These are phyloP conservation scores for Acaromyces ingoldii DNA, from an alignment of 1,284 basidiomycete genomes.

Conservation along the genomic window DNA sequence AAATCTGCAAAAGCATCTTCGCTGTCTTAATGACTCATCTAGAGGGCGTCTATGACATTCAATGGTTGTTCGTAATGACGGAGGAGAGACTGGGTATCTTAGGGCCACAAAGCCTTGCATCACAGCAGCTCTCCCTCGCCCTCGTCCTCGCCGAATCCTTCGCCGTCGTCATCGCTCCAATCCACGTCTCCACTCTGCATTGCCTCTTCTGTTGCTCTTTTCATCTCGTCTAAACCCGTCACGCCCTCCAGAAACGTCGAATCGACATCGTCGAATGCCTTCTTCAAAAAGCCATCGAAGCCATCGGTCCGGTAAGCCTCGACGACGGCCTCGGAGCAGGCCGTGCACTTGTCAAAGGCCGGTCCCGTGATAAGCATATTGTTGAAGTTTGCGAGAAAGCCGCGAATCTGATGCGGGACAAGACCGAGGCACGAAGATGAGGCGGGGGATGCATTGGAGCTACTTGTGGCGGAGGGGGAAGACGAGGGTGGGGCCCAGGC, in stretches of 20 bases:
- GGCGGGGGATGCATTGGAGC: background rate
- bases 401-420: conserved; percentile 90
- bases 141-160: background rate
- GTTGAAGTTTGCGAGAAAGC: conserved; percentile 78
- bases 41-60: no score
- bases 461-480: background rate
- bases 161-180: conserved; percentile 7
- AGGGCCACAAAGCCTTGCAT: no score
- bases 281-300: conserved; percentile 66
- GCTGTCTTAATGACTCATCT: no score
- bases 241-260: conserved; percentile 71
- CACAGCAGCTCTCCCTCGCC: conserved; percentile 2
- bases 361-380: conserved; percentile 77
- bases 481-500: conserved; percentile 1
- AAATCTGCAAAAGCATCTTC: no score
- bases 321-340: conserved; percentile 58
- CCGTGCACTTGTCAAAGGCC: conserved; percentile 83
- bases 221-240: conserved; percentile 71
- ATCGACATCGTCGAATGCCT: conserved; percentile 71
- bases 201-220: conserved; percentile 1
- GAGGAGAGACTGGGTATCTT: no score
- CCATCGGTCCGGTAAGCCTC: conserved; percentile 59
- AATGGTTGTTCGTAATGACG: no score
- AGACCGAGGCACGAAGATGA: conserved; percentile 64
- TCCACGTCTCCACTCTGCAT: no score